Conservation (phyloP, 2,329 filamentous ascomycete genomes). For the Plenodomus tracheiphilus region DNA sequence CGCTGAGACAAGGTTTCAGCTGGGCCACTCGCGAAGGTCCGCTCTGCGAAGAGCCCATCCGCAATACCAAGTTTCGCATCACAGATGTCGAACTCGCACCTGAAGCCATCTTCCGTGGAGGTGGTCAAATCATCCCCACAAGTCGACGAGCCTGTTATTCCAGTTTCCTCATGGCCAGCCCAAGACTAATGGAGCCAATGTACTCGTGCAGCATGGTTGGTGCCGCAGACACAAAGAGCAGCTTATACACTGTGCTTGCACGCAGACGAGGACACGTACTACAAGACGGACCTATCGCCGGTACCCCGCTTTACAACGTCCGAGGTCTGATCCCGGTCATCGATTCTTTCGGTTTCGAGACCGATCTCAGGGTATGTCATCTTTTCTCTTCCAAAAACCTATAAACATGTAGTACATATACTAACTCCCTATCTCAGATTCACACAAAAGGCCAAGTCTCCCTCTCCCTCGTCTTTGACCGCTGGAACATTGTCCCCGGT, state of each 20-base stretch:
- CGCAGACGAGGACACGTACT: constrained; percentile 89
- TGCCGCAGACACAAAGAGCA: constrained; percentile 83
- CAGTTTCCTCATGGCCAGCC: constrained; percentile 95
- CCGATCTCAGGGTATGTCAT: constrained; percentile 69
- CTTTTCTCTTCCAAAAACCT: constrained; percentile 8
- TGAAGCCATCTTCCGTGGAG: constrained; percentile 92
- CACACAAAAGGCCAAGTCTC: constrained; percentile 93
- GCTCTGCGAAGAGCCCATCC: constrained; percentile 96
- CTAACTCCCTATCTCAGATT: constrained; percentile 54
- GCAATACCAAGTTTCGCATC: constrained; percentile 96
- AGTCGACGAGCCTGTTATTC: constrained; percentile 91
- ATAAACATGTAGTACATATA: not conserved
- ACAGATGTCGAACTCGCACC: constrained; percentile 85
- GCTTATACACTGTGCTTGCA: constrained; percentile 89
- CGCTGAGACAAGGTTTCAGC: constrained; percentile 91
- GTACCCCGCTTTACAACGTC: constrained; percentile 90
- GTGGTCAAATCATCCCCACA: constrained; percentile 96
- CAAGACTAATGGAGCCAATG: constrained; percentile 93
- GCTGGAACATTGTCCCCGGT: constrained; percentile 93
- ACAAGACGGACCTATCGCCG: constrained; percentile 90
- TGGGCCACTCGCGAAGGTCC: constrained; percentile 96
- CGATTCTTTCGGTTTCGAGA: constrained; percentile 97
- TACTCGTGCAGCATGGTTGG: constrained; percentile 93
- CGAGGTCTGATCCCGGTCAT: constrained; percentile 92
- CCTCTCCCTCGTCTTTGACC: constrained; percentile 89